Evolutionary conservation across 768 basidiomycete genomes (phyloP).

Genomic region (Suillus ampliporus): DNA sequence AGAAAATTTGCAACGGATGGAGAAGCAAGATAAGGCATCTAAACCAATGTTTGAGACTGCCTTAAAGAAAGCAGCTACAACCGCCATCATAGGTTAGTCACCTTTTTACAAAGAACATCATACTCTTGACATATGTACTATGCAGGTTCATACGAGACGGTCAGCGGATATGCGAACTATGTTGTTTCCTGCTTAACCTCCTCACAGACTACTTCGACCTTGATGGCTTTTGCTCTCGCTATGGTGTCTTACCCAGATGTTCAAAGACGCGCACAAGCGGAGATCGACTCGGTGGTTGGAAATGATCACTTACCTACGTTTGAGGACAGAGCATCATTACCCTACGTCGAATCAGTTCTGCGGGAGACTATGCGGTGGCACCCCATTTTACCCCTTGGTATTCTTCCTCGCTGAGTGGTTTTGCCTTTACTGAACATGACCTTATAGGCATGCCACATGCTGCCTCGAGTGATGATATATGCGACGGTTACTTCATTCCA

Average conservation of each 20-base stretch:
- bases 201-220: constrained; percentile 18
- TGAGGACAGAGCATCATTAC: neutral
- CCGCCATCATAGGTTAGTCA: constrained; percentile 22
- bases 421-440: neutral
- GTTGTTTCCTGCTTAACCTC: constrained; percentile 3
- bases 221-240: constrained; percentile 11
- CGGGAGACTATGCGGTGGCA: constrained; percentile 8
- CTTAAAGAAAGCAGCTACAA: constrained; percentile 16
- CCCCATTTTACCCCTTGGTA: neutral
- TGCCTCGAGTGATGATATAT: constrained; percentile 42
- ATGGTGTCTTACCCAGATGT: constrained; percentile 17
- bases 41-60: constrained; percentile 14
- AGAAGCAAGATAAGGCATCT: constrained; percentile 11
- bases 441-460: constrained; percentile 24
- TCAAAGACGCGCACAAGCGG: constrained; percentile 21
- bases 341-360: constrained; percentile 3
- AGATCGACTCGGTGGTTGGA: constrained; percentile 18
- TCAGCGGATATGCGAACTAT: constrained; percentile 10
- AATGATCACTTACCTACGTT: neutral
- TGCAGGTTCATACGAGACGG: constrained; percentile 28
- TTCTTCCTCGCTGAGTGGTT: neutral
- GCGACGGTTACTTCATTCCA: constrained; percentile 55
- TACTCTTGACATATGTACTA: neutral
- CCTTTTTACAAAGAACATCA: neutral
- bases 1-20: constrained; percentile 20